phyloP scores from a whole-genome alignment of 1,284 basidiomycete species.

The Lentinus polychrous region DNA sequence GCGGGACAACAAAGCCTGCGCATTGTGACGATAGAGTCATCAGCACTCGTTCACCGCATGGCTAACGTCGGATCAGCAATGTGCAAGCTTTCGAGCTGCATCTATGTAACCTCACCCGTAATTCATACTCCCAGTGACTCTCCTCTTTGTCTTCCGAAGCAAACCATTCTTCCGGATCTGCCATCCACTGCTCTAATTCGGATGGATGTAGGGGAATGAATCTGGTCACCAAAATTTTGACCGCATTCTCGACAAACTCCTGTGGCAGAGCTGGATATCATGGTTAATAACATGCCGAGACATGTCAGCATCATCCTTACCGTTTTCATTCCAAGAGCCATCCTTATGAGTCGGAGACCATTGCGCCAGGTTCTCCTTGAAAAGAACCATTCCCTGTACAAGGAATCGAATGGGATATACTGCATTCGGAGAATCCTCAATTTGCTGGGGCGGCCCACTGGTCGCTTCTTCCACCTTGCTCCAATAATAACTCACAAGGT shows the following conservation, averaged over 20 bases:
- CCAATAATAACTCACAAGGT: conserved; percentile 74
- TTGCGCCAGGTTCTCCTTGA: conserved; percentile 76
- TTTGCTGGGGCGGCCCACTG: conserved; percentile 39
- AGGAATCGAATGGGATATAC: conserved; percentile 74
- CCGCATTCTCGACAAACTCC: conserved; percentile 73
- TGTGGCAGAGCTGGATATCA: conserved; percentile 53
- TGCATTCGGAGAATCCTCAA: conserved; percentile 47
- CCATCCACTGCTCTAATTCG: conserved; percentile 75
- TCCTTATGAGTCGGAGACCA: conserved; percentile 62
- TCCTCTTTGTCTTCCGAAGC: conserved; percentile 80
- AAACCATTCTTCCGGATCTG: conserved; percentile 88
- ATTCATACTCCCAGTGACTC: conserved; percentile 84
- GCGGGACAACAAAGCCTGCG: conserved; percentile 63
- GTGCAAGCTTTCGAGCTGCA: neutral
- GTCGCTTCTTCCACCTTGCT: conserved; percentile 65
- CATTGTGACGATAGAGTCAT: conserved; percentile 76
- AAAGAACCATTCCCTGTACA: conserved; percentile 82
- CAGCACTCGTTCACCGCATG: conserved; percentile 83
- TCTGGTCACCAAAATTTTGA: conserved; percentile 70
- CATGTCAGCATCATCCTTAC: conserved; percentile 28
- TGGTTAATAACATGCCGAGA: neutral
- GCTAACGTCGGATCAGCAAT: conserved; percentile 34
- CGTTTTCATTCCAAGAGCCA: conserved; percentile 50
- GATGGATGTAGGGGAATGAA: conserved; percentile 76
- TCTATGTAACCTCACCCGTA: conserved; percentile 52